Evolutionary conservation across 2,329 filamentous ascomycete species (phyloP), one percentile per base, ranked within the genome.

Genomic region (Paecilomyces niveus): DNA sequence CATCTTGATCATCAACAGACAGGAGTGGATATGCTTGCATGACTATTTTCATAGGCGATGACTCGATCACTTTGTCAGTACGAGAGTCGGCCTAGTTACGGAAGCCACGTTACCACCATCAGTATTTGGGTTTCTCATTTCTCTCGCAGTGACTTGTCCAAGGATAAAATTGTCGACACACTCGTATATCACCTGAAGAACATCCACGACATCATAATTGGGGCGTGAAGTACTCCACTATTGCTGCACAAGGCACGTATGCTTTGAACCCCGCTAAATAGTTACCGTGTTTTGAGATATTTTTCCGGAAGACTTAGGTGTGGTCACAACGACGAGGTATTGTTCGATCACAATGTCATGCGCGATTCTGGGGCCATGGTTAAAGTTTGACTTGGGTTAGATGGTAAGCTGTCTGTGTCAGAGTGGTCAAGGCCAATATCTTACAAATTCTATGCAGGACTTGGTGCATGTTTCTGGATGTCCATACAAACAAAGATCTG

Each of bases 201-300:
- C 67, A 4, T 52, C n/a, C 13, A 63, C 61, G 11, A 65, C 61
- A 0, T 69, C 62, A 26, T 69, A 73, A 3, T 68, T 64, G 0
- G 60, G 61, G 0, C 72, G 62, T 0, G 68, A 66, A 0, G 6
- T 67, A 66, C 3, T 62, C 63, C 0, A 67, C 71, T 0, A 74
- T 56, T 3, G 70, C 73, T 2, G 72, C 73, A 22, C 71, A 74
- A 21, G 62, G 58, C 0, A 75, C 67, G 0, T 29, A 29, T 29
- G 26, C 7, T 29, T 29, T 6, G 7, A 2, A 75, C 58, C 1
- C 72, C 72, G 1, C 68, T 63, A 13, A 75, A 58, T 0, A 72
- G 70, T 5, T 67, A 62, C 2, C 61, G 15, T 49, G 66, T 4
- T 9, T 52, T 9, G 65, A 58, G 3, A 65, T 59, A 35, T 68